These are phyloP conservation scores for Populus hybrid DNA, from an alignment of 441 rosid species.

Conservation along the genomic window DNA sequence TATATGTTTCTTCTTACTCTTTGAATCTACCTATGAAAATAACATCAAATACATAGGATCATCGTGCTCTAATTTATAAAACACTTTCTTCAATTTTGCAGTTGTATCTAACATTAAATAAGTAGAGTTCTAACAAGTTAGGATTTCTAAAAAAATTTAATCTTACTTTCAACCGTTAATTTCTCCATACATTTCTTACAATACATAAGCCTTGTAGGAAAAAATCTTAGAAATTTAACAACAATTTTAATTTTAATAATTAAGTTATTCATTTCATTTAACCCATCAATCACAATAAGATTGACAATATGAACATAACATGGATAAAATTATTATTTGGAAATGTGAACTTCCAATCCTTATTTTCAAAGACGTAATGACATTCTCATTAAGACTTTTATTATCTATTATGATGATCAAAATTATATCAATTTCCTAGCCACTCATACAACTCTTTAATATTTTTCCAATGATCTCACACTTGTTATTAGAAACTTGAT, in stretches of 20 bases:
- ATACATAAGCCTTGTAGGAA: neutral
- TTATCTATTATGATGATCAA: neutral
- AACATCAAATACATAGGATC: neutral
- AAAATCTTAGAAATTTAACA: neutral
- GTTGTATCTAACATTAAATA: neutral
- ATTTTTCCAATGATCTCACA: neutral
- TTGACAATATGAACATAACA: neutral
- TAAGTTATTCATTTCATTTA: neutral
- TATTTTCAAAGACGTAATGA: neutral
- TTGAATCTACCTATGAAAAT: neutral
- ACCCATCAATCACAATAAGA: neutral
- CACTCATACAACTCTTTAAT: neutral
- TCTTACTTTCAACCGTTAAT: neutral
- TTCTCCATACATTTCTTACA: neutral
- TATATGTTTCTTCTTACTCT: no score
- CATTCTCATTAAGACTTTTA: neutral
- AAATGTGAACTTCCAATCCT: neutral
- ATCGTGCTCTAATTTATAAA: neutral
- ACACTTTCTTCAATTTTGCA: neutral
- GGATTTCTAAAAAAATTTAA: neutral
- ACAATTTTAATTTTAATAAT: neutral
- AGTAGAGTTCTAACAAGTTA: neutral
- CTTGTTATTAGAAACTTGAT: neutral
- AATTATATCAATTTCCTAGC: neutral
- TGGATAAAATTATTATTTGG: neutral